Base-by-base conservation (phyloP, 2,329 filamentous ascomycete genomes). In the Fusarium drepaniforme region DNA sequence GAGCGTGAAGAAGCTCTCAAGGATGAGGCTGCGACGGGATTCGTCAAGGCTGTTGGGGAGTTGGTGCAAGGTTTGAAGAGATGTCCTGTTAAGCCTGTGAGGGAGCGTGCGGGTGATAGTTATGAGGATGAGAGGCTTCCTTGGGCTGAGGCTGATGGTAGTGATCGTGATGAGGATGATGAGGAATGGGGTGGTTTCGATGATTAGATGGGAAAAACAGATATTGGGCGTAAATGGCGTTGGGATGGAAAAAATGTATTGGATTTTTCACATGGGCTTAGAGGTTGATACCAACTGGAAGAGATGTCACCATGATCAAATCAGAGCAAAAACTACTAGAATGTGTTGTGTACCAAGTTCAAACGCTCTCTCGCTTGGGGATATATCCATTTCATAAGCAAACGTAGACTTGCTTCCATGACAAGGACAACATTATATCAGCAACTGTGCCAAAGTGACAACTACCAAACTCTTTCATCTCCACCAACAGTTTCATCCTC, bases 91-190 rank as follows among this genome's bases (percentile, higher is more conserved):
- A 97, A 95, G 84, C 89, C 91, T 28, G 91, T 97, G 63, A 90
- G 94, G 79, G 86, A 86, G 72, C 90, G 93, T 79, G 93, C 92
- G 1, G 88, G 87, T 71, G 94, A 96, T 77, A 89, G 91, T 28
- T 83, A 97, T 70, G 88, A 87, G 3, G 96, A 98, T 81, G 92
- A 93, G 77, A 88, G 95, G 75, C 83, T 98, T 81, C 89, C 90
- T 60, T 90, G 90, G 82, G 94, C 83, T 57, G 80, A 74, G 66
- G 77, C 42, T 44, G 76, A 77, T 23, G 76, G 77, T 23, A 82
- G 77, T 16, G 78, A 76, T 40, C 83, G 83, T 28, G 84, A 82
- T 37, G 84, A 84, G 6, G 85, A 79, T 9, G 78, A 78, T 30
- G 83, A 88, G 30, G 89, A 90, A 75, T 94, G 92, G 91, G 91